Evolutionary conservation across 306 rosid species (phyloP), one percentile per base, ranked within the genome.

Genomic region (Gastrolobium bilobum): DNA sequence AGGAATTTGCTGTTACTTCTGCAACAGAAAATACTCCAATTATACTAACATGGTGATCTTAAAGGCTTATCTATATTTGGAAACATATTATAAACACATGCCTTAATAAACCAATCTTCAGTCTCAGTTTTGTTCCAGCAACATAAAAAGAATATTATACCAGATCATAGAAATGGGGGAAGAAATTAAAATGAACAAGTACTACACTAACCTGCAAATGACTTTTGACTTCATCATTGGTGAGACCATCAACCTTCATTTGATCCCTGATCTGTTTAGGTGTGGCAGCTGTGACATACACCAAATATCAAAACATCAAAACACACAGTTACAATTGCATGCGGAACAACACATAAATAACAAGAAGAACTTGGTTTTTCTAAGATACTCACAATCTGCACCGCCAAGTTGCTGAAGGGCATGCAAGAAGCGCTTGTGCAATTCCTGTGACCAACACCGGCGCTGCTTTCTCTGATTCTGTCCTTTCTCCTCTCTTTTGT

Each of bases 201-300:
- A 1, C 3, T 10, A 34, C 2, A 80, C 87, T 58, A 76, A 93
- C 98, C 98, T 94, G 98, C 10, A 94, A 85, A 81, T 94, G 98
- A 84, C 98, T 94, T 82, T 94, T 94, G 80, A 94, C 98, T 84
- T 94, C 98, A 53, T 91, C 98, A 70, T 94, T 94, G n/a, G 98
- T 94, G 71, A 94, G 96, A 39, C 97, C 96, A 88, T 94, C 97
- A 51, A 91, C 97, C 84, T 90, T 94, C 98, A 94, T 94, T 11
- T 85, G 80, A 44, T 94, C 98, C 75, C 97, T 89, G 73, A 94
- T 94, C 84, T 94, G 98, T 80, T 94, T 94, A 2, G 98, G 98
- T 0, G 98, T 94, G 30, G 98, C 98, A 75, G 83, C 98, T 94
- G 79, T 57, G 82, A 72, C 51, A 79, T 1, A 68, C 40, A 84